These are phyloP conservation scores for Aureobasidium subglaciale DNA, from an alignment of 2,329 filamentous ascomycete genomes.

Conservation along the genomic window DNA sequence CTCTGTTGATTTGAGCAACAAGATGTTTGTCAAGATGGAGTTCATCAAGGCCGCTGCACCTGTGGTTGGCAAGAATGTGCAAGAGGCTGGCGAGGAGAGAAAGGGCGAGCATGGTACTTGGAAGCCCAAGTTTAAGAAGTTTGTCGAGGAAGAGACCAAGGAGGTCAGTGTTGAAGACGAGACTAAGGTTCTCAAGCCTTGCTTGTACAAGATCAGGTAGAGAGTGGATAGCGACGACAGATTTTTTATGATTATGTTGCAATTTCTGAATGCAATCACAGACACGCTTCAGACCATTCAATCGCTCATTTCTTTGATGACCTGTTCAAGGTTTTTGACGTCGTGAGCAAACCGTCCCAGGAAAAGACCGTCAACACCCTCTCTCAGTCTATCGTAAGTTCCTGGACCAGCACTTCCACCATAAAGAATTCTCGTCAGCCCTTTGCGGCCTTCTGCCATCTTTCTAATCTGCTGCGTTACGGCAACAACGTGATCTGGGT, in stretches of 20 bases:
- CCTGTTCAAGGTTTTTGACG: conserved; percentile 61
- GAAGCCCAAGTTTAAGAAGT: conserved; percentile 46
- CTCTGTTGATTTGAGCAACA: conserved; percentile 77
- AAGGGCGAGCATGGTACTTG: conserved; percentile 28
- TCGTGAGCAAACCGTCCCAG: conserved; percentile 77
- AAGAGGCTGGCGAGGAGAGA: conserved; percentile 30
- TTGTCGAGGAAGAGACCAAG: conserved; percentile 52
- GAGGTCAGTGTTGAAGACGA: conserved; percentile 53
- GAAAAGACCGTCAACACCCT: conserved; percentile 72
- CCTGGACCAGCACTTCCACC: conserved; percentile 78
- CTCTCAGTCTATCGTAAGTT: conserved; percentile 59
- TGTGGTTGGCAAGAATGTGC: conserved; percentile 65
- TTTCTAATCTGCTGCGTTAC: conserved; percentile 61
- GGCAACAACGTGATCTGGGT: conserved; percentile 62
- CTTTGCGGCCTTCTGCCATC: conserved; percentile 45
- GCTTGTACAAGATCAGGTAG: conserved; percentile 86
- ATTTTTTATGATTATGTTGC: not conserved
- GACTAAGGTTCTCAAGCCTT: conserved; percentile 78
- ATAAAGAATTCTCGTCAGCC: conserved; percentile 64
- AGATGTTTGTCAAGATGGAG: conserved; percentile 97
- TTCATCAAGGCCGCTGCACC: conserved; percentile 80
- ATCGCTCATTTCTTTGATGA: conserved; percentile 62
- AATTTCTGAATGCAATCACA: too few species aligned
- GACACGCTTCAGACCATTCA: too few species aligned
- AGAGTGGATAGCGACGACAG: not conserved